Conservation (phyloP, 495 filamentous ascomycete genomes). For the Sporormia fimetaria region DNA sequence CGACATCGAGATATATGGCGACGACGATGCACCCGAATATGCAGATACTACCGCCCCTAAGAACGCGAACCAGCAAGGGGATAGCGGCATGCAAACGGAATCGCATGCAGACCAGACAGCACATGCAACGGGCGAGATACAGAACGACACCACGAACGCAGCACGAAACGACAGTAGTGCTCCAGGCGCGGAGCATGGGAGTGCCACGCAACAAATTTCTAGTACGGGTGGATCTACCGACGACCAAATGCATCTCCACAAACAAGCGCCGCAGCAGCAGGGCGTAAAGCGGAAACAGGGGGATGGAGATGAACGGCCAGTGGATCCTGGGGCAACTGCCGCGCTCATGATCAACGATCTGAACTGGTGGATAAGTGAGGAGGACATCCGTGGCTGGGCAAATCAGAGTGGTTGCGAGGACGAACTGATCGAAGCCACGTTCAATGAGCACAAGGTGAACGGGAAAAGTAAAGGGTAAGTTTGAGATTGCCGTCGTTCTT, state of each 20-base stretch:
- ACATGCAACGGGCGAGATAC: neutral
- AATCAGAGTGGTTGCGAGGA: conserved; percentile 62
- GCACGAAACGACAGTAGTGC: conserved; percentile 29
- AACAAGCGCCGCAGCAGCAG: conserved; percentile 39
- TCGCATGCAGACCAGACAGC: conserved; percentile 9
- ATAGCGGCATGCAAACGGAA: conserved; percentile 13
- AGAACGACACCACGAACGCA: conserved; percentile 2
- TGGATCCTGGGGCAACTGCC: conserved; percentile 72
- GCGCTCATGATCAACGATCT: conserved; percentile 79
- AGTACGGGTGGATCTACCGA: conserved; percentile 38
- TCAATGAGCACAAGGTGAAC: conserved; percentile 97
- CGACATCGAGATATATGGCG: conserved; percentile 96
- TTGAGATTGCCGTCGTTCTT: neutral
- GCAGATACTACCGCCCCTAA: conserved; percentile 27
- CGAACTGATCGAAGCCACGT: conserved; percentile 85
- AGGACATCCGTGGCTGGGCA: conserved; percentile 85
- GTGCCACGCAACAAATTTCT: conserved; percentile 38
- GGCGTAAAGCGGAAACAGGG: conserved; percentile 38
- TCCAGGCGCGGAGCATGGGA: conserved; percentile 27
- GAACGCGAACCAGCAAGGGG: conserved; percentile 14
- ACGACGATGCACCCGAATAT: conserved; percentile 45
- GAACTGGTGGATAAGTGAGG: conserved; percentile 94
- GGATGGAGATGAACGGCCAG: conserved; percentile 54
- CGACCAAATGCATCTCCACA: conserved; percentile 35
- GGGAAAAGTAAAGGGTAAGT: conserved; percentile 94